These are phyloP conservation scores for Phytophthora cactorum DNA, from an alignment of 352 stramenopile genomes.

Conservation along the genomic window DNA sequence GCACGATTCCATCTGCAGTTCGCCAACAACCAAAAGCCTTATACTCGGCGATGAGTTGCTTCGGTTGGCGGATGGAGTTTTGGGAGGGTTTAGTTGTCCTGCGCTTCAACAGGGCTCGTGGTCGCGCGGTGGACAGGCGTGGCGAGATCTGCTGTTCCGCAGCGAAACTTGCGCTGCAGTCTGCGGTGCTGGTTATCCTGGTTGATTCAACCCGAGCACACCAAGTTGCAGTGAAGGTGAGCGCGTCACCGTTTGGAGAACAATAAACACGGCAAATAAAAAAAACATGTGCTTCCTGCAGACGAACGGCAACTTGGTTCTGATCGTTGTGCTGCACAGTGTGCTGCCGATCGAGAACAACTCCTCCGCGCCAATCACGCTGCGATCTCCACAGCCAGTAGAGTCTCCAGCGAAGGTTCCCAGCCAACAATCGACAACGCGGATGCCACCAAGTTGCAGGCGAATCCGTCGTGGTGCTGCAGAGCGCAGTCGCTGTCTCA, in stretches of 20 bases:
- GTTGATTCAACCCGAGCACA: too few relatives aligned
- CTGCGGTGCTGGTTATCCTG: too few relatives aligned
- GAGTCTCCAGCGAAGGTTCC: background rate
- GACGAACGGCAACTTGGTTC: conserved; percentile 21
- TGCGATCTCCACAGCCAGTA: background rate
- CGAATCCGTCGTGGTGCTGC: conserved; percentile 8
- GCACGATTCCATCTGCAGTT: background rate
- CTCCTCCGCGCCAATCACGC: conserved; percentile 4
- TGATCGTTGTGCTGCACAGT: conserved; percentile 16
- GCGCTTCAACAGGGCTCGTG: too few relatives aligned
- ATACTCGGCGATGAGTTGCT: too few relatives aligned
- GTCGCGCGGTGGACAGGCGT: too few relatives aligned
- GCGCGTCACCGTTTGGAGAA: background rate
- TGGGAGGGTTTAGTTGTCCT: too few relatives aligned
- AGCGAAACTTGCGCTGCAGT: too few relatives aligned
- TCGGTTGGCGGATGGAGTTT: background rate
- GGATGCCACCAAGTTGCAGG: background rate
- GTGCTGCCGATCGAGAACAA: conserved; percentile 6
- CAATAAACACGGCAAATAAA: conserved; percentile 20
- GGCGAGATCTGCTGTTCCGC: too few relatives aligned
- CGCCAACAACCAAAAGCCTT: too few relatives aligned
- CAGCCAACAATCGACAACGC: background rate
- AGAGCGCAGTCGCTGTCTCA: conserved; percentile 5
- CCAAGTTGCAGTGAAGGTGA: too few relatives aligned
- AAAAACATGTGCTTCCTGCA: conserved; percentile 3